phyloP scores from a whole-genome alignment of 345 rosid species.

The Draba incana region DNA sequence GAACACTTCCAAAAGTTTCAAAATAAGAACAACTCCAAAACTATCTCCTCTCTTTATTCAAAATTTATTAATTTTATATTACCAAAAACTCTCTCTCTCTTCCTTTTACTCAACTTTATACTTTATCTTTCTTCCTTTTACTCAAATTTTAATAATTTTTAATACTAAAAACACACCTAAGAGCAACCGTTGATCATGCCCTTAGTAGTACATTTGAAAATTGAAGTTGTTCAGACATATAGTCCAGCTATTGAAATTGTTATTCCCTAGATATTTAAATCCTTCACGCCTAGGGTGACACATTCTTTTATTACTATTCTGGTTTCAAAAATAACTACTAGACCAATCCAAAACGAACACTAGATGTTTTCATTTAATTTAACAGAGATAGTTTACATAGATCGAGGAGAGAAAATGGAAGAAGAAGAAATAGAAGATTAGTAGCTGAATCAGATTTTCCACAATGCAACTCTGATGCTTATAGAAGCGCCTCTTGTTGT shows the following conservation, averaged over 20 bases:
- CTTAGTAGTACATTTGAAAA: neutral
- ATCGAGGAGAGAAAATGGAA: slow-evolving; percentile 38
- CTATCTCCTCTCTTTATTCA: too few species aligned
- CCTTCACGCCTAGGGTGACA: slow-evolving; percentile 14
- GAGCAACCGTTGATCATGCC: too few species aligned
- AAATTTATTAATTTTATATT: too few species aligned
- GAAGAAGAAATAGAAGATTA: slow-evolving; percentile 36
- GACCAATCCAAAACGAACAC: neutral
- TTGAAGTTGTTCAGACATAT: neutral
- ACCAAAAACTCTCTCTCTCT: too few species aligned
- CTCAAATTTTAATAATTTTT: too few species aligned
- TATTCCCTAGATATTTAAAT: neutral
- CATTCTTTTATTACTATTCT: neutral
- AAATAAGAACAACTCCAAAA: too few species aligned
- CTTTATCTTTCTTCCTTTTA: too few species aligned
- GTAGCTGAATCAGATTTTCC: slow-evolving; percentile 24
- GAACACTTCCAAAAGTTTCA: too few species aligned
- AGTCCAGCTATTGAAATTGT: neutral
- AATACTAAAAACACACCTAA: too few species aligned
- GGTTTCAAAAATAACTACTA: neutral
- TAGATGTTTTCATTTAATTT: neutral
- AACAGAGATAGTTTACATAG: slow-evolving; percentile 63
- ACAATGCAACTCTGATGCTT: slow-evolving; percentile 51
- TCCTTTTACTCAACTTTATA: too few species aligned
- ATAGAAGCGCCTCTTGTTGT: slow-evolving; percentile 57